Evolutionary conservation across 805 yeast species (phyloP), one percentile per base, ranked within the genome.

Genomic region (Candida ovalis): DNA sequence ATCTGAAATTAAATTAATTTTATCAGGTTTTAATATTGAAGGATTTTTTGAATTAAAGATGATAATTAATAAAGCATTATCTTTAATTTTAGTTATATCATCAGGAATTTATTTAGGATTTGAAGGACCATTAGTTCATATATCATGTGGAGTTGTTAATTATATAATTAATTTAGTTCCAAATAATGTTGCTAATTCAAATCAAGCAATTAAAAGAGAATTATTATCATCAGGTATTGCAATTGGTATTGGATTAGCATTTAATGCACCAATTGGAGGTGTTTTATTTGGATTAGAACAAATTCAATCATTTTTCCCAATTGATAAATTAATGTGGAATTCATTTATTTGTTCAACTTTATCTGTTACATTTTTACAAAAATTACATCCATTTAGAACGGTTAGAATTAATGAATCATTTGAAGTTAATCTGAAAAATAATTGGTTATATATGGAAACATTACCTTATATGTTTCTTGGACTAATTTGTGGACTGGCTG

Each of bases 181-280:
- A 3, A 28, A 36, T 17, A 28, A 32, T 13, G 43, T 43, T 9
- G 47, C 54, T 2, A 61, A 58, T n/a, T 41, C 53, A 10, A 45
- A 77, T 51, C 88, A 83, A 58, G 88, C 87, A 0, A 65, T 74
- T 8, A 71, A 76, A 49, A 74, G 96, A 48, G 92, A 86, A 52
- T 59, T 88, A 9, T 61, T 84, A 15, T 73, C 84, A 18, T 90
- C 95, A 1, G 87, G 91, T 0, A 77, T 88, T 1, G 91, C 95
- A 0, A 83, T 91, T 1, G 96, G 96, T 4, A 84, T 88, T 22
- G 80, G 91, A 0, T 87, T 86, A 13, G 95, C 96, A 0, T 88
- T 88, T 66, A 86, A 85, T 51, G 82, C 96, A 0, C 96, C 96
- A 2, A 82, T 89, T 47, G 96, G 95, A 7, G 96, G 96, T 1